Conservation (phyloP, 768 basidiomycete genomes). For the Trametes punicea region DNA sequence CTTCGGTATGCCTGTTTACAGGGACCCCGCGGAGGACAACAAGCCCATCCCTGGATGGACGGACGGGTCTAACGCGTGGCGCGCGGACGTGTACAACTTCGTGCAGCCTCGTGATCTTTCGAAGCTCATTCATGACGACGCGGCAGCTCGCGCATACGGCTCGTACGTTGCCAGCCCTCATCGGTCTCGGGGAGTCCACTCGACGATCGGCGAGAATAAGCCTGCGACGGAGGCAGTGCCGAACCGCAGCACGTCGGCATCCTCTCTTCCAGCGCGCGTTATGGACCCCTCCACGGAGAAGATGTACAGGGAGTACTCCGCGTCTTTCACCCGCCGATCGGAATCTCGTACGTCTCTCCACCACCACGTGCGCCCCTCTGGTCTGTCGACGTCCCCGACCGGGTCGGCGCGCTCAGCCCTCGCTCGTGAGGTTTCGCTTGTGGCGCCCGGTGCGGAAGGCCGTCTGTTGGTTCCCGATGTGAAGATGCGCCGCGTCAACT, state of each 20-base stretch:
- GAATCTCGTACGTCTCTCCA: slow-evolving; percentile 45
- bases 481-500: slow-evolving; percentile 30
- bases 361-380: slow-evolving; percentile 21
- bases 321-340: slow-evolving; percentile 53
- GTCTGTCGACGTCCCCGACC: slow-evolving; percentile 29
- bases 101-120: slow-evolving; percentile 36
- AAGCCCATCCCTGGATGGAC: slow-evolving; percentile 64
- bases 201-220: slow-evolving; percentile 38
- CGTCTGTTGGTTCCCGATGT: slow-evolving; percentile 56
- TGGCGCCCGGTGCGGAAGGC: slow-evolving; percentile 61
- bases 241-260: slow-evolving; percentile 11
- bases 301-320: slow-evolving; percentile 52
- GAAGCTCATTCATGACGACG: slow-evolving; percentile 27
- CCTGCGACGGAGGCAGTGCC: slow-evolving; percentile 16
- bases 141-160: slow-evolving; percentile 32
- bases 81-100: slow-evolving; percentile 58
- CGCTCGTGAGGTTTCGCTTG: slow-evolving; percentile 41
- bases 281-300: slow-evolving; percentile 33
- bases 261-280: slow-evolving; percentile 6
- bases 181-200: slow-evolving; percentile 46
- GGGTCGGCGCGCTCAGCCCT: slow-evolving; percentile 36
- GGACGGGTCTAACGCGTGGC: slow-evolving; percentile 64
- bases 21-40: slow-evolving; percentile 27
- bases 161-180: slow-evolving; percentile 53
- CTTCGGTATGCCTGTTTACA: slow-evolving; percentile 30